These are phyloP conservation scores for Orbilia blumenaviensis DNA, from an alignment of 2,329 filamentous ascomycete genomes.

Conservation along the genomic window DNA sequence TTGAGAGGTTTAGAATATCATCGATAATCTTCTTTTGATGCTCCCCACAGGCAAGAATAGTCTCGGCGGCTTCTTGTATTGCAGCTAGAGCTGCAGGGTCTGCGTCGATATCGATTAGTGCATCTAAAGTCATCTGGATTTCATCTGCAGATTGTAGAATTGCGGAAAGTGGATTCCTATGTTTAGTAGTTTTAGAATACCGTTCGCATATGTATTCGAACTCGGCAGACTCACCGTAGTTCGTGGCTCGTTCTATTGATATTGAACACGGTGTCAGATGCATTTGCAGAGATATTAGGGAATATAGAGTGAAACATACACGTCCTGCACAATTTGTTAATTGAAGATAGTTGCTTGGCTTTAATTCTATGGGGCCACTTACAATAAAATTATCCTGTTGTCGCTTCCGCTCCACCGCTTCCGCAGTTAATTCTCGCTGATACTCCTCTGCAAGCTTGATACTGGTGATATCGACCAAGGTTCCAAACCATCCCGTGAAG, in stretches of 20 bases:
- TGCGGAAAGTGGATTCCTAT: conserved; percentile 78
- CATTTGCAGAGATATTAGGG: too few relatives aligned
- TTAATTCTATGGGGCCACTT: conserved; percentile 64
- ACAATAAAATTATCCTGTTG: conserved; percentile 86
- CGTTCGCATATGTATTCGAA: neutral
- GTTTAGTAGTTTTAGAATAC: too few relatives aligned
- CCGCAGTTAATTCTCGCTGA: conserved; percentile 55
- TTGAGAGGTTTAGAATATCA: conserved; percentile 73
- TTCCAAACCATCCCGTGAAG: conserved; percentile 52
- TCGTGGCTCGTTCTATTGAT: conserved; percentile 41
- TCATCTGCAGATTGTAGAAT: conserved; percentile 81
- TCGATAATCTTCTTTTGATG: conserved; percentile 79
- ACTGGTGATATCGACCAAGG: conserved; percentile 53
- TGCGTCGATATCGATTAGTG: conserved; percentile 58
- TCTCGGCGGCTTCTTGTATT: conserved; percentile 78
- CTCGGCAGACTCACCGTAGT: conserved; percentile 13
- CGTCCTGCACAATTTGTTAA: conserved; percentile 14
- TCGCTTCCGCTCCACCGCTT: conserved; percentile 69
- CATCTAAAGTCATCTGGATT: conserved; percentile 64
- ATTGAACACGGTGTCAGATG: neutral
- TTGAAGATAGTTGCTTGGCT: neutral
- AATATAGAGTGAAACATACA: too few relatives aligned
- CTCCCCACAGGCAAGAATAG: conserved; percentile 79
- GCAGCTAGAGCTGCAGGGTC: conserved; percentile 59
- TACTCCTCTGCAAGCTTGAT: conserved; percentile 55